Percentiles rank a stretch among this genome's conserved stretches.
phyloP scores from a whole-genome alignment of 352 stramenopile species.

The Globisporangium mamillatum region DNA sequence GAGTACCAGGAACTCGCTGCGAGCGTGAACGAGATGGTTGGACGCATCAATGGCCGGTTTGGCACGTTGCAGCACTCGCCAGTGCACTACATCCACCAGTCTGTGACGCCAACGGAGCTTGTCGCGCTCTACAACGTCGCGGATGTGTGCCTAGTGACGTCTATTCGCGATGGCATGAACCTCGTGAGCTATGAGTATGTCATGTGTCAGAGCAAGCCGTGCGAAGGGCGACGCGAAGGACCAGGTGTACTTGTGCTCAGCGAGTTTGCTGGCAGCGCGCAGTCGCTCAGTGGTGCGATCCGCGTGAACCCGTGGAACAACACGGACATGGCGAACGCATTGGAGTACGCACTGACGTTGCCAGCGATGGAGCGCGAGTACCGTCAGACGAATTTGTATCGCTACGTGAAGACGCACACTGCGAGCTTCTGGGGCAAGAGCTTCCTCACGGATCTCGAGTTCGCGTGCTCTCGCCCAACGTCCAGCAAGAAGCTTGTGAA shows the following conservation, averaged over 20 bases:
- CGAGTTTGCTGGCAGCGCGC: constrained; percentile 87
- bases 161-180: constrained; percentile 89
- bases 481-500: constrained; percentile 47
- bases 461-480: constrained; percentile 36
- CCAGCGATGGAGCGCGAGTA: constrained; percentile 79
- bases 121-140: constrained; percentile 88
- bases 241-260: constrained; percentile 85
- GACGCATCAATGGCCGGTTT: constrained; percentile 87
- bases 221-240: constrained; percentile 31
- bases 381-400: constrained; percentile 85
- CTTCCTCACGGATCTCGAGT: constrained; percentile 70
- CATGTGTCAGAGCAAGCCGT: constrained; percentile 67
- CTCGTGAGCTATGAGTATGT: constrained; percentile 89
- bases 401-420: constrained; percentile 86
- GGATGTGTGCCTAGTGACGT: constrained; percentile 88
- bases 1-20: constrained; percentile 63
- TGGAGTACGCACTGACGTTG: constrained; percentile 84
- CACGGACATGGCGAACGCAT: constrained; percentile 73
- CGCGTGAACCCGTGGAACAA: constrained; percentile 89
- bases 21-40: constrained; percentile 88
- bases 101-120: constrained; percentile 70
- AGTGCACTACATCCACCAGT: constrained; percentile 90
- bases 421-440: constrained; percentile 78
- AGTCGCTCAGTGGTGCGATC: constrained; percentile 85
- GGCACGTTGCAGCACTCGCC: constrained; percentile 84